These are phyloP conservation scores for Vaccinium darrowii DNA, from an alignment of 148 eudicot genomes.

Conservation along the genomic window DNA sequence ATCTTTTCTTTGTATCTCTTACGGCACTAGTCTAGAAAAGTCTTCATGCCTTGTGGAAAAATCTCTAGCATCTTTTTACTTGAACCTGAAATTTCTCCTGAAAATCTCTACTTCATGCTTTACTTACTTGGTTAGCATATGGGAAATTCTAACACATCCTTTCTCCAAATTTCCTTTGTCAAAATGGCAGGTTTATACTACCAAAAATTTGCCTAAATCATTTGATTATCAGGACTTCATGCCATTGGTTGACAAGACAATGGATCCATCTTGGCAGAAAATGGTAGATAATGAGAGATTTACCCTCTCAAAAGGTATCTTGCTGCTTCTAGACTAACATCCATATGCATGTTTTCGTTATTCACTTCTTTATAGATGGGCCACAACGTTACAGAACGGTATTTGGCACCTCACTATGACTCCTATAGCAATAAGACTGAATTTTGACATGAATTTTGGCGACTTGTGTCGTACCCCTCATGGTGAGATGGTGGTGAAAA, in stretches of 20 bases:
- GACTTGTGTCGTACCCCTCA: neutral
- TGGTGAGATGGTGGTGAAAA: no score
- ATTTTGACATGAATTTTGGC: no score
- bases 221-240: constrained; percentile 14
- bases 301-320: constrained; percentile 33
- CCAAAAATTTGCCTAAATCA: constrained; percentile 10
- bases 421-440: neutral
- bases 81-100: neutral
- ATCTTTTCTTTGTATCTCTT: neutral
- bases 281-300: constrained; percentile 17
- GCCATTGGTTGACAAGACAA: constrained; percentile 34
- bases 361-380: neutral
- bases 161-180: constrained; percentile 1
- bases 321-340: neutral
- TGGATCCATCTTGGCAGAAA: constrained; percentile 30
- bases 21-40: neutral
- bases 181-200: constrained; percentile 22
- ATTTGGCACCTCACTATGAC: neutral
- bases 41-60: neutral
- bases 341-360: neutral
- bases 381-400: neutral
- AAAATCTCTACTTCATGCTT: neutral
- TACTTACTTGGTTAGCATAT: neutral
- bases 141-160: neutral
- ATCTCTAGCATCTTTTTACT: neutral